Conservation (phyloP, 192 early-diverging fungal species). For the Mortierella hygrophila region DNA sequence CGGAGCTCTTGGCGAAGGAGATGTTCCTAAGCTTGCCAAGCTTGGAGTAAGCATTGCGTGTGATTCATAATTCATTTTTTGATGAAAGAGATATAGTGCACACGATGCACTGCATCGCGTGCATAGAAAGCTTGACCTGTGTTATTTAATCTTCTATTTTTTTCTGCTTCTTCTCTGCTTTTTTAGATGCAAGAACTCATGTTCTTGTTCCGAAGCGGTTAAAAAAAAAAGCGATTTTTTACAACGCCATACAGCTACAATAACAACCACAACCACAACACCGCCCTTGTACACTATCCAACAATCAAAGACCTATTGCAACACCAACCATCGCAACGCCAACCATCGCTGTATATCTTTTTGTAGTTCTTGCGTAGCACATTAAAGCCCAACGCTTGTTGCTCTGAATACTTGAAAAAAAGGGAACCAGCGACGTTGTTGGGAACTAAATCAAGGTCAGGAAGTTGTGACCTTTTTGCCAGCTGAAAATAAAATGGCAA, state of each 20-base stretch:
- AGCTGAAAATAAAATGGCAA: too few species aligned
- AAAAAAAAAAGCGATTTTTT: neutral
- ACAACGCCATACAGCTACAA: neutral
- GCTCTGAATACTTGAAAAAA: neutral
- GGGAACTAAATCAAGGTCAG: neutral
- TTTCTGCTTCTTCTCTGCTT: neutral
- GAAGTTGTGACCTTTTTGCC: too few species aligned
- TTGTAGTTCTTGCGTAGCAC: neutral
- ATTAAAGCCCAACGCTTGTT: neutral
- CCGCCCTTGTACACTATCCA: neutral
- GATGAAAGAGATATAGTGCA: neutral
- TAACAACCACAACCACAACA: neutral
- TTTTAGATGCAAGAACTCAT: conserved; percentile 46
- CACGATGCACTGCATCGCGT: neutral
- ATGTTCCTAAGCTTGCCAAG: conserved; percentile 44
- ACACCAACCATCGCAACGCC: neutral
- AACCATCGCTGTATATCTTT: neutral
- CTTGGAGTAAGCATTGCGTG: conserved; percentile 37
- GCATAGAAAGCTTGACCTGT: neutral
- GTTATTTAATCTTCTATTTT: neutral
- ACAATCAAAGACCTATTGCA: neutral
- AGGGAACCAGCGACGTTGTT: neutral
- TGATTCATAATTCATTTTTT: neutral
- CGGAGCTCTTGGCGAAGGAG: conserved; percentile 55
- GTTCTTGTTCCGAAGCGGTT: conserved; percentile 36